phyloP scores from a whole-genome alignment of 2,329 filamentous ascomycete species.

The Bipolaris cookei region DNA sequence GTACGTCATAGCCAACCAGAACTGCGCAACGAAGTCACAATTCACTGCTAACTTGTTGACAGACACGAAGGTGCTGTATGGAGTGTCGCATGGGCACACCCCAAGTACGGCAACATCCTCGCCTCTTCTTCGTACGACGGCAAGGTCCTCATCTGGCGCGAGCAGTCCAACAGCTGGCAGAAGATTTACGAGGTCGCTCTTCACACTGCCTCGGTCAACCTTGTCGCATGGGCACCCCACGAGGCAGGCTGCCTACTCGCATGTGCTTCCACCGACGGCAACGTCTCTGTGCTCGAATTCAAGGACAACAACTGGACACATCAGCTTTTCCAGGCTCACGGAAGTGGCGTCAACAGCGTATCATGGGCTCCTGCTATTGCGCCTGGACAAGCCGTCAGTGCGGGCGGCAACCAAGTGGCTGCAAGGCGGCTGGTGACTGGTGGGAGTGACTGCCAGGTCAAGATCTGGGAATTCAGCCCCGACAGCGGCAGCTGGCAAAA shows the following conservation, averaged over 20 bases:
- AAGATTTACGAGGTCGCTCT: constrained; percentile 91
- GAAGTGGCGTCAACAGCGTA: constrained; percentile 92
- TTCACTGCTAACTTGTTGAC: constrained; percentile 24
- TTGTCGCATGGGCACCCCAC: constrained; percentile 96
- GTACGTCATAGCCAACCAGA: constrained; percentile 58
- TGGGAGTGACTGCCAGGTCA: constrained; percentile 90
- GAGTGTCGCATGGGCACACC: constrained; percentile 95
- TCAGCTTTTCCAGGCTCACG: constrained; percentile 88
- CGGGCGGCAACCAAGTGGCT: constrained; percentile 62
- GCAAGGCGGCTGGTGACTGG: constrained; percentile 90
- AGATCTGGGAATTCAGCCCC: constrained; percentile 81
- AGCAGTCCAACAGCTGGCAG: constrained; percentile 68
- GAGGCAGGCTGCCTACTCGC: constrained; percentile 94
- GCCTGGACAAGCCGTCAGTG: constrained; percentile 82
- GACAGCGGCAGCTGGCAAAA: constrained; percentile 61
- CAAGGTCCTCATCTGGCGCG: constrained; percentile 98
- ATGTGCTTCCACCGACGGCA: constrained; percentile 91
- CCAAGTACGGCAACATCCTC: constrained; percentile 97
- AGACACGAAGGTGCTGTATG: constrained; percentile 97
- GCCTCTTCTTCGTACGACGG: constrained; percentile 96
- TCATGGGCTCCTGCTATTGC: constrained; percentile 89
- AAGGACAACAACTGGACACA: constrained; percentile 94
- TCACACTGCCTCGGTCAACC: constrained; percentile 96
- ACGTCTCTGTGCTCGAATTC: constrained; percentile 94
- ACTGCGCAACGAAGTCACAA: not conserved